Conservation (phyloP, 768 basidiomycete species). For the Tulasnella sp. region DNA sequence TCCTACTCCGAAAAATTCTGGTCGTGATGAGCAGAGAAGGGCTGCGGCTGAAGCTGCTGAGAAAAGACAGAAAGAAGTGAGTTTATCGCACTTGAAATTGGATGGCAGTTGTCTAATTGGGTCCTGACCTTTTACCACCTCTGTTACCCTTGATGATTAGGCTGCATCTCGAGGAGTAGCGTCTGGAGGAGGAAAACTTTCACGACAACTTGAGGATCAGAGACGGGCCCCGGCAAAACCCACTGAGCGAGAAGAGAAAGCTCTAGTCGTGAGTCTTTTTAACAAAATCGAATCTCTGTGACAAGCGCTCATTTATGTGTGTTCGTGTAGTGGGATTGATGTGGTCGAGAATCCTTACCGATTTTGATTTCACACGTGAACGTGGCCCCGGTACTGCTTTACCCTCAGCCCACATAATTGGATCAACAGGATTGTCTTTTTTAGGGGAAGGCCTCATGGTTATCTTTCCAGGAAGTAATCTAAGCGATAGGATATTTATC, state of each 20-base stretch:
- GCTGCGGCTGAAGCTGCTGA: constrained; percentile 11
- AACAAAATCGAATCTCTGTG: background rate
- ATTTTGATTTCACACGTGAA: background rate
- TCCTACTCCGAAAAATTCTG: background rate
- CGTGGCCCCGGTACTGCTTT: no score
- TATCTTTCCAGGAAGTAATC: no score
- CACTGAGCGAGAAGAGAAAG: background rate
- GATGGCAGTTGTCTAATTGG: no score
- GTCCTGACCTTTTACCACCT: background rate
- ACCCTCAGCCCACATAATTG: no score
- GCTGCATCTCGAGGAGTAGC: background rate
- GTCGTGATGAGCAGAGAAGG: background rate
- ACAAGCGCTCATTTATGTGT: background rate
- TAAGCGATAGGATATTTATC: no score
- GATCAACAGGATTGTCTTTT: no score
- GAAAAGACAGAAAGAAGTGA: background rate
- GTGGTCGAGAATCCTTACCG: background rate
- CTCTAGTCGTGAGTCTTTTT: constrained; percentile 1
- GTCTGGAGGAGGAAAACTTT: constrained; percentile 1
- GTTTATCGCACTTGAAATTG: no score
- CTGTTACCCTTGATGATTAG: background rate
- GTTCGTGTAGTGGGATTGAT: background rate
- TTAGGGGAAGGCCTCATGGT: no score
- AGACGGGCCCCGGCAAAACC: background rate
- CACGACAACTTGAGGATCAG: constrained; percentile 1